These are phyloP conservation scores for Lactarius pseudohatsudake DNA, from an alignment of 768 basidiomycete species.

Conservation along the genomic window DNA sequence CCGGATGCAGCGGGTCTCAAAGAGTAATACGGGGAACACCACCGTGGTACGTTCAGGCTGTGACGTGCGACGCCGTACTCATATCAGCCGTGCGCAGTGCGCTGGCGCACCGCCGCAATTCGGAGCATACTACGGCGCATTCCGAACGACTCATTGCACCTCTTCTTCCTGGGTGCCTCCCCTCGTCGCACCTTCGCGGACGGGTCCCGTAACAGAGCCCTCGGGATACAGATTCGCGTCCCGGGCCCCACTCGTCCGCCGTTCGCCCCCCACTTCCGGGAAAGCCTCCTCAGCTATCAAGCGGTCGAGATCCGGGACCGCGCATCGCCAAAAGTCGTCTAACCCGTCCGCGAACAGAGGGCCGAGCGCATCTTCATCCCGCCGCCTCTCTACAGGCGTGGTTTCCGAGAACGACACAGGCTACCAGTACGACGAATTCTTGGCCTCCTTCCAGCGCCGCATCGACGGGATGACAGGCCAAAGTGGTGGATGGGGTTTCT, in stretches of 20 bases:
- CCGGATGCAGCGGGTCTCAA: slow-evolving; percentile 1
- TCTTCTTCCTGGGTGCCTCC: slow-evolving; percentile 22
- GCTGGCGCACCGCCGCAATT: slow-evolving; percentile 2
- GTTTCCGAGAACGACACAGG: background rate
- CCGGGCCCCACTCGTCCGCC: slow-evolving; percentile 17
- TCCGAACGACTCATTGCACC: slow-evolving; percentile 2
- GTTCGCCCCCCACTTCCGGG: slow-evolving; percentile 8
- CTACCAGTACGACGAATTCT: slow-evolving; percentile 21
- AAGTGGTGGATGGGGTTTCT: slow-evolving; percentile 25
- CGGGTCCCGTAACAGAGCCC: slow-evolving; percentile 9
- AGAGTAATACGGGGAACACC: background rate
- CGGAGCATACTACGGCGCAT: slow-evolving; percentile 11
- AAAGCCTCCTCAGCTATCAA: slow-evolving; percentile 9
- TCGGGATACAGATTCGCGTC: slow-evolving; percentile 21
- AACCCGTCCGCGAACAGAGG: background rate
- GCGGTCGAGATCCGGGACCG: background rate
- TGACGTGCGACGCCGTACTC: background rate
- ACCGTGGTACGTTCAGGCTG: background rate
- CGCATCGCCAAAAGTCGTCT: background rate
- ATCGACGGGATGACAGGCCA: slow-evolving; percentile 26
- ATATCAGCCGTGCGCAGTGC: background rate
- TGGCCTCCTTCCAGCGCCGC: slow-evolving; percentile 22
- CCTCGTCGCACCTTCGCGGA: slow-evolving; percentile 7
- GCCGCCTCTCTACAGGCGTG: background rate
- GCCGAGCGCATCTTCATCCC: background rate